phyloP scores from a whole-genome alignment of 495 filamentous ascomycete species.

The Elaphomyces granulatus region DNA sequence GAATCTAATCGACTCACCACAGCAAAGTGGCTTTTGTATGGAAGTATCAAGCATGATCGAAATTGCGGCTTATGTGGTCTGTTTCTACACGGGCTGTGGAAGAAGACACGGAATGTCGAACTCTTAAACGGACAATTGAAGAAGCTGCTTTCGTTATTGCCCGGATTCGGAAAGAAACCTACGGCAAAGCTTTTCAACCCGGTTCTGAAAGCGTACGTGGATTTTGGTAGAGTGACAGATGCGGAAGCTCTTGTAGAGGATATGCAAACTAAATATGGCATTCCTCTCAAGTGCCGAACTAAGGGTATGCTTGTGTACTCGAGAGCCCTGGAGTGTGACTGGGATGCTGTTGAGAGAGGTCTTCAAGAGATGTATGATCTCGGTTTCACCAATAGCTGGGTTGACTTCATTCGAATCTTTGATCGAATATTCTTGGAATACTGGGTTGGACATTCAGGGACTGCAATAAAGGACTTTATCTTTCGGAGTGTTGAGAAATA shows the following conservation, averaged over 20 bases:
- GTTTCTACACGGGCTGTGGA: conserved; percentile 31
- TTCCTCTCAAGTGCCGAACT: conserved; percentile 24
- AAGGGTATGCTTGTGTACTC: conserved; percentile 25
- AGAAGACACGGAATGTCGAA: conserved; percentile 28
- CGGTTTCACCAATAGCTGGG: conserved; percentile 17
- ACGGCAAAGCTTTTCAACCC: conserved; percentile 33
- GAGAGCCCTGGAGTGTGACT: conserved; percentile 26
- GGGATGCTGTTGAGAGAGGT: conserved; percentile 26
- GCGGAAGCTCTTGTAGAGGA: conserved; percentile 24
- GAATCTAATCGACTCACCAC: conserved; percentile 26
- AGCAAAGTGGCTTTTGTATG: conserved; percentile 24
- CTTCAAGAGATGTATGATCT: conserved; percentile 26
- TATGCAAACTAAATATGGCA: conserved; percentile 19
- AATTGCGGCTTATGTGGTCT: conserved; percentile 25
- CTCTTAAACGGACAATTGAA: conserved; percentile 22
- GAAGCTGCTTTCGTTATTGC: conserved; percentile 16
- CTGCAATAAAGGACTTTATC: conserved; percentile 23
- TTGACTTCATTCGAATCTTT: conserved; percentile 20
- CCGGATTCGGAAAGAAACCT: conserved; percentile 14
- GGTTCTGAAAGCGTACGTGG: conserved; percentile 26
- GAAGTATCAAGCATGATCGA: conserved; percentile 19
- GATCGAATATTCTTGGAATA: conserved; percentile 34
- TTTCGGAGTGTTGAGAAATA: conserved; percentile 22
- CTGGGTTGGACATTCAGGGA: conserved; percentile 23
- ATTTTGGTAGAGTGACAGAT: conserved; percentile 23